phyloP scores from a whole-genome alignment of 2,329 filamentous ascomycete species.

The Penicillium sp. region DNA sequence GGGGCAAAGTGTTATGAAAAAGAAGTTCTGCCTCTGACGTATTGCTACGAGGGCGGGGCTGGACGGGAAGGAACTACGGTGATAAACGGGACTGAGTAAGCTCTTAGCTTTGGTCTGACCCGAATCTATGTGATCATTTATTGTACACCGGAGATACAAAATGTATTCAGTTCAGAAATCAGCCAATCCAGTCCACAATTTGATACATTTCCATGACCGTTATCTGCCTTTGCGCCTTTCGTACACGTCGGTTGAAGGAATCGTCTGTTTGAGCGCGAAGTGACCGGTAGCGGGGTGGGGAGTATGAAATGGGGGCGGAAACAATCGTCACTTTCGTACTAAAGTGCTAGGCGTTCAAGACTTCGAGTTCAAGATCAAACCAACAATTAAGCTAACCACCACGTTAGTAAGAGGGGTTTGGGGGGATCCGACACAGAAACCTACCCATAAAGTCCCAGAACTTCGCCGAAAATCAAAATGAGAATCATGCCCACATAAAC shows the following conservation, averaged over 20 bases:
- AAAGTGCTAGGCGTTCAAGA: conserved; percentile 15
- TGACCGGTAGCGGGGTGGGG: not conserved
- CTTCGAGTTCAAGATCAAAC: conserved; percentile 89
- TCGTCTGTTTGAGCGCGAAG: not conserved
- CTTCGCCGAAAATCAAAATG: conserved; percentile 97
- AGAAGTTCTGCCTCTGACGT: conserved; percentile 27
- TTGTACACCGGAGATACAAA: conserved; percentile 20
- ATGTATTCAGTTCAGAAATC: not conserved
- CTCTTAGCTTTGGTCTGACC: conserved; percentile 15
- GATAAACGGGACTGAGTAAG: conserved; percentile 25
- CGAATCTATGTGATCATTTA: conserved; percentile 20
- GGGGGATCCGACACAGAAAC: conserved; percentile 29
- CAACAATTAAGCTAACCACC: conserved; percentile 74
- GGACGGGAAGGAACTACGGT: conserved; percentile 21
- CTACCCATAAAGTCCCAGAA: conserved; percentile 93
- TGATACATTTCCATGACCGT: not conserved
- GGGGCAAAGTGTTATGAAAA: conserved; percentile 5
- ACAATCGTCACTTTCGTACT: not conserved
- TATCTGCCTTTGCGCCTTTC: not conserved
- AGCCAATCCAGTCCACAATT: not conserved
- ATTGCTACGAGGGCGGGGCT: conserved; percentile 24
- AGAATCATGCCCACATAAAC: conserved; percentile 99
- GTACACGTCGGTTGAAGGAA: not conserved
- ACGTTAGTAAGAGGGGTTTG: conserved; percentile 20
- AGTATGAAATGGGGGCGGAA: not conserved